Evolutionary conservation across 306 rosid genomes (phyloP).

Genomic region (Fragaria vesca): DNA sequence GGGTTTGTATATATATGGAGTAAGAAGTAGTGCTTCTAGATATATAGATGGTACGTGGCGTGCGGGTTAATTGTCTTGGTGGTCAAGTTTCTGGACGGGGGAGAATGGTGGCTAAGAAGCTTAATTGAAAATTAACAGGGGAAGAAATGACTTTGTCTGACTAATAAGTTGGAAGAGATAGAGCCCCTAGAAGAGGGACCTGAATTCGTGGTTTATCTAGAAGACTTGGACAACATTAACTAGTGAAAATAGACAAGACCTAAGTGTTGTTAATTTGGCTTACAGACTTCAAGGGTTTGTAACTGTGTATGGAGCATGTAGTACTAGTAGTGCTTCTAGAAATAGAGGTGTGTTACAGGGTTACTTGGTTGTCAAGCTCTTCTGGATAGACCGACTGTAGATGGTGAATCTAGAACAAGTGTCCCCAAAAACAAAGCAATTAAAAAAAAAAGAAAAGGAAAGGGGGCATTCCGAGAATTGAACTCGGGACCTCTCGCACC

Average conservation of each 20-base stretch:
- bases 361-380: not conserved
- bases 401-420: not conserved
- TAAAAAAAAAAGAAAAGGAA: not conserved
- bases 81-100: not conserved
- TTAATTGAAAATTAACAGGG: not conserved
- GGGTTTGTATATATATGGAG: not conserved
- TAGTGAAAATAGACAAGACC: not conserved
- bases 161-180: not conserved
- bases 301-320: no score
- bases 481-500: constrained; percentile 65
- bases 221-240: not conserved
- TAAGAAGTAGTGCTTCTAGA: constrained; percentile 4
- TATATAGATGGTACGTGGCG: not conserved
- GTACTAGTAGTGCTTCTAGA: no score
- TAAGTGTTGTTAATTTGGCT: not conserved
- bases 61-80: not conserved
- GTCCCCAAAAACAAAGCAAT: not conserved
- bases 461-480: constrained; percentile 62
- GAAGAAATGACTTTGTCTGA: not conserved
- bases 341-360: not conserved
- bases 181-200: not conserved
- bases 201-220: not conserved
- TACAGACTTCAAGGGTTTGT: no score
- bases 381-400: not conserved
- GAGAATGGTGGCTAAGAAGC: not conserved